These are phyloP conservation scores for Chlamydomonas schloesseri DNA, from an alignment of 139 green algal species.

Conservation along the genomic window DNA sequence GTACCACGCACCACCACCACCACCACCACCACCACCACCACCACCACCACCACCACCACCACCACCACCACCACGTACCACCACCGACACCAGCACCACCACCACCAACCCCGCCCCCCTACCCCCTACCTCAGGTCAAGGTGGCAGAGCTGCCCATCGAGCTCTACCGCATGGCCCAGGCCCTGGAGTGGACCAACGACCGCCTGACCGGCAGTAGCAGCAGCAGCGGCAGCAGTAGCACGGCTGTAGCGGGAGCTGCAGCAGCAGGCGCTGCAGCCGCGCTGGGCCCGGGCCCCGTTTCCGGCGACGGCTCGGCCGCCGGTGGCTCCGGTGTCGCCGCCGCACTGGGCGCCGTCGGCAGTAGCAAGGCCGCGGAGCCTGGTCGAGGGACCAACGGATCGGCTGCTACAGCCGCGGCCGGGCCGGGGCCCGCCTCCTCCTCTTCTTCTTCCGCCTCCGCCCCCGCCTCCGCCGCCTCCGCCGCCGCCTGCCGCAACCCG, in stretches of 20 bases:
- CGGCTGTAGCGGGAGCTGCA: background rate
- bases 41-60: no score
- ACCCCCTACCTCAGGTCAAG: conserved; percentile 68
- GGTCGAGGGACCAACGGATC: background rate
- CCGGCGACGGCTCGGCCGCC: no score
- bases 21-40: no score
- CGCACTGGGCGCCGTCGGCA: no score
- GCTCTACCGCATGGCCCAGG: conserved; percentile 78
- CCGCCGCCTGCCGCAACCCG: conserved; percentile 37
- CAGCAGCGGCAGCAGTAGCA: conserved; percentile 10
- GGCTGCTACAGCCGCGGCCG: background rate
- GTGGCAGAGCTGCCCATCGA: conserved; percentile 83
- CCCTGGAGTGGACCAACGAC: conserved; percentile 74
- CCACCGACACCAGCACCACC: no score
- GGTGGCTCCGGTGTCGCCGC: no score
- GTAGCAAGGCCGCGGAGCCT: background rate
- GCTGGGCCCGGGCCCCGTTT: background rate
- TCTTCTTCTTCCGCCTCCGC: background rate
- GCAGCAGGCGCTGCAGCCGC: background rate
- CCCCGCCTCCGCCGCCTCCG: no score
- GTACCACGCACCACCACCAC: no score
- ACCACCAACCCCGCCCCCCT: background rate
- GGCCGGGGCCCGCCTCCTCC: background rate
- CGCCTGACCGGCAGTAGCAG: background rate
- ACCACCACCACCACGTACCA: no score